Percentiles rank a stretch among this genome's conserved stretches.
phyloP scores from a whole-genome alignment of 2,329 filamentous ascomycete genomes.

The Pestalotiopsis sp. region DNA sequence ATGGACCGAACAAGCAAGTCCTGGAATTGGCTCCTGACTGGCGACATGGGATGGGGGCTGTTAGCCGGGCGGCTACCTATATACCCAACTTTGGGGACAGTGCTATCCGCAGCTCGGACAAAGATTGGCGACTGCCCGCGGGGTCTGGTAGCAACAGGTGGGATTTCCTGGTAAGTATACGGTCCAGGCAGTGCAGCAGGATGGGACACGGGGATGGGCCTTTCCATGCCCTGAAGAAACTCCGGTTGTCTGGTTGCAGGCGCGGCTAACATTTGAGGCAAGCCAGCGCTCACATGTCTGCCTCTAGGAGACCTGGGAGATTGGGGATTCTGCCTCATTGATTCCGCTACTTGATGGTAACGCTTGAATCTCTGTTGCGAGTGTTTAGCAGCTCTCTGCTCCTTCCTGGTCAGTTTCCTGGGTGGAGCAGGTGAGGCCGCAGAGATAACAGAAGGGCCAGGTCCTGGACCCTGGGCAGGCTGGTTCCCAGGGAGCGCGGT shows the following conservation, averaged over 20 bases:
- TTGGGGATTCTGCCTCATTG: slow-evolving; percentile 26
- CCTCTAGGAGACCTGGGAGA: slow-evolving; percentile 1
- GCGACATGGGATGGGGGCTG: slow-evolving; percentile 25
- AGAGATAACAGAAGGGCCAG: slow-evolving; percentile 17
- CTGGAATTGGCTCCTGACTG: slow-evolving; percentile 30
- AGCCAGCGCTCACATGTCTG: background rate
- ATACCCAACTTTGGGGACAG: slow-evolving; percentile 36
- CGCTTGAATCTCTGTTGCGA: slow-evolving; percentile 35
- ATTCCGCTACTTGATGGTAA: slow-evolving; percentile 36
- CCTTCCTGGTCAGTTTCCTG: slow-evolving; percentile 26
- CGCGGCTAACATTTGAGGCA: background rate
- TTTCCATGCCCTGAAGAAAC: background rate
- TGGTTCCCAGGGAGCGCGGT: slow-evolving; percentile 4
- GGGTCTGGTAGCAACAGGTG: background rate
- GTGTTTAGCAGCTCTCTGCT: slow-evolving; percentile 30
- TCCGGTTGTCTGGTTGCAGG: background rate
- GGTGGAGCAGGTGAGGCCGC: slow-evolving; percentile 24
- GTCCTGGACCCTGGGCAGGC: slow-evolving; percentile 17
- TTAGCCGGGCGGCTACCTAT: slow-evolving; percentile 16
- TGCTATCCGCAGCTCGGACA: slow-evolving; percentile 25
- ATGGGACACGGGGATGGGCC: background rate
- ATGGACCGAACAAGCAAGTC: slow-evolving; percentile 35
- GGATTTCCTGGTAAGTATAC: background rate
- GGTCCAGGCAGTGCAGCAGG: background rate
- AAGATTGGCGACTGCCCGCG: slow-evolving; percentile 21